Percentiles rank a stretch among this genome's conserved stretches.
Evolutionary conservation across 2,329 filamentous ascomycete species (phyloP).

Genomic region (Neurospora crassa): DNA sequence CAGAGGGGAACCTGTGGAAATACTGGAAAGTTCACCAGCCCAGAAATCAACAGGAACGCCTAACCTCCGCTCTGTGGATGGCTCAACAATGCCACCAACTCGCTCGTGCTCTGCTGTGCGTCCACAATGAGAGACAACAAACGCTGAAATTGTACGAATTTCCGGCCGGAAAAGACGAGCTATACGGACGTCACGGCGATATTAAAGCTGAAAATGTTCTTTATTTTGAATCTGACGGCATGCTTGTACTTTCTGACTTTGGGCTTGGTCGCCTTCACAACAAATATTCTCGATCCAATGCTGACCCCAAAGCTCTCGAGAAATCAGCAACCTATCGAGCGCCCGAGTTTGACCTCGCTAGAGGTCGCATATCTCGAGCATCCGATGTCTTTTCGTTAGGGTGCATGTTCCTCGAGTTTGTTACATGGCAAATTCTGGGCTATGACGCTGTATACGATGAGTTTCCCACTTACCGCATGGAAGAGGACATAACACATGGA

Average conservation of each 20-base stretch:
- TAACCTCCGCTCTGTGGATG: not conserved
- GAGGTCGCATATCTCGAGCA: constrained; percentile 21
- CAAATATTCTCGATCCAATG: not conserved
- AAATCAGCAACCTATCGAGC: constrained; percentile 27
- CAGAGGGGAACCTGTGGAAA: constrained; percentile 2
- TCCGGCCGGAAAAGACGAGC: not conserved
- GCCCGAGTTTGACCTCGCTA: constrained; percentile 25
- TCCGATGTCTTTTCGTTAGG: constrained; percentile 29
- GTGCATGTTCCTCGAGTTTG: constrained; percentile 26
- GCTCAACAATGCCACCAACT: constrained; percentile 3
- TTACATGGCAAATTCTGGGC: constrained; percentile 26
- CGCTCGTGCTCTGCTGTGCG: not conserved
- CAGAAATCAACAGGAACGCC: not conserved
- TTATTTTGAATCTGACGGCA: not conserved
- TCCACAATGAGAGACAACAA: constrained; percentile 3
- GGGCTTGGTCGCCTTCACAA: constrained; percentile 3
- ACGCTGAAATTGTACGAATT: not conserved
- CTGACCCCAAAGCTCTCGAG: not conserved
- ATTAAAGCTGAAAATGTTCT: constrained; percentile 10
- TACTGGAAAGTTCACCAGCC: constrained; percentile 2
- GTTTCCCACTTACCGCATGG: constrained; percentile 6
- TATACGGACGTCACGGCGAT: constrained; percentile 8
- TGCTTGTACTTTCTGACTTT: not conserved
- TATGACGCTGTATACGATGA: constrained; percentile 7
- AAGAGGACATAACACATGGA: constrained; percentile 1